These are phyloP conservation scores for Panus rudis DNA, from an alignment of 768 basidiomycete genomes.

Conservation along the genomic window DNA sequence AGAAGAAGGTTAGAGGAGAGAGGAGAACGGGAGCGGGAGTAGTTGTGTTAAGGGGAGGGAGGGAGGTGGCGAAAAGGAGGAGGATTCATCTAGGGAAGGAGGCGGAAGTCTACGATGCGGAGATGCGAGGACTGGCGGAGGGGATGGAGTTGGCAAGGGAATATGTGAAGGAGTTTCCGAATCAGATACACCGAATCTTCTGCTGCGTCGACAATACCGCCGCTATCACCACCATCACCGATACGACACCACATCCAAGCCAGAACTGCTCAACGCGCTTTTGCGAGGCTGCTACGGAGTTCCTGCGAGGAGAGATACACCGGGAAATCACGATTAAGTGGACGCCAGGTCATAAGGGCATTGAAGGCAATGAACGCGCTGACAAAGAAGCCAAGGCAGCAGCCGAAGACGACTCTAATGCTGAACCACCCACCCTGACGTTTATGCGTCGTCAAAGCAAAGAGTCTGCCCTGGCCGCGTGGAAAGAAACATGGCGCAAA, in stretches of 20 bases:
- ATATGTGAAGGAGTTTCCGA: not conserved
- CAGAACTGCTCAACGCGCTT: conserved; percentile 2
- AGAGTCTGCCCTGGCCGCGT: no score
- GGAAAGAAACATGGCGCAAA: no score
- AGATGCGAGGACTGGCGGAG: conserved; percentile 3
- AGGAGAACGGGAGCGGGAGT: conserved; percentile 5
- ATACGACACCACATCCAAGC: not conserved
- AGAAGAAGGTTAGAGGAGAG: not conserved
- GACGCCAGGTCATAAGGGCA: conserved; percentile 20
- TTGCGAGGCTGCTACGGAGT: not conserved
- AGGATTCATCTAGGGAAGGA: conserved; percentile 1
- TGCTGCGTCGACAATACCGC: conserved; percentile 12
- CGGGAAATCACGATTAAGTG: conserved; percentile 11
- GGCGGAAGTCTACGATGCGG: conserved; percentile 11
- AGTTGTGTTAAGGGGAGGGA: not conserved
- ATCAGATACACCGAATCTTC: conserved; percentile 1
- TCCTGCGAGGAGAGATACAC: not conserved
- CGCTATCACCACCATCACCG: conserved; percentile 4
- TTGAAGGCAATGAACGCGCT: conserved; percentile 21
- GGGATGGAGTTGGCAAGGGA: not conserved
- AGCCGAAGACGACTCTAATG: conserved; percentile 13
- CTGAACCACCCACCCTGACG: no score
- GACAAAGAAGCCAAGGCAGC: conserved; percentile 18
- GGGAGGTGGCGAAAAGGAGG: not conserved
- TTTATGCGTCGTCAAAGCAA: no score